Evolutionary conservation across 2,329 filamentous ascomycete species (phyloP), one percentile per base, ranked within the genome.

Genomic region (Pyrenochaeta sp.): DNA sequence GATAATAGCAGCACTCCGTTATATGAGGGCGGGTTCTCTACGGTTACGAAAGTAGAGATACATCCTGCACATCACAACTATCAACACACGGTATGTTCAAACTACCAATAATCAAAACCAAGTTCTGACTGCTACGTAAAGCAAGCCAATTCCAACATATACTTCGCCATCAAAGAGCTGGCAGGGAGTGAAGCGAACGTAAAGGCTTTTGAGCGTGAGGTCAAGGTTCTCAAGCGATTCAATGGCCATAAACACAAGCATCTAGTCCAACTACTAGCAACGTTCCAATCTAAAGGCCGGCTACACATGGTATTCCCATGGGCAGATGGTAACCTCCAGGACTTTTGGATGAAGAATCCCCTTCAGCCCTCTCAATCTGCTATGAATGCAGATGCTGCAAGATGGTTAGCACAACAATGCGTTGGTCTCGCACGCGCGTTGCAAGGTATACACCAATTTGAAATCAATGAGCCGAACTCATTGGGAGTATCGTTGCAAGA

Each of bases 241-340:
- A 50, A 54, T 34, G 28, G 25, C 2, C 46, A 59, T 27, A 27
- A 34, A 10, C 53, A 63, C 39, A 9, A 30, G 28, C 28, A 30
- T 30, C 30, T 63, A 12, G 53, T 63, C 19, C 27, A 44, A 53
- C 49, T 63, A 5, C 44, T 63, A 9, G 60, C 56, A 32, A 63
- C 57, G 2, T 63, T 50, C 27, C 24, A n/a, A 1, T 37, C 59
- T n/a, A 28, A 45, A 40, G 27, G 24, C 9, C 44, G 32, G 7
- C 32, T 58, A 19, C n/a, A 55, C 24, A 28, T 63, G 22, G 55
- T 63, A 15, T 63, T 63, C 30, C 60, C 50, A 3, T 63, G 60
- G 52, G 60, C 60, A 6, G 54, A 60, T 19, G 50, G 53, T 1
- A 60, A 63, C 27, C 37, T 59, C 19, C 28, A 32, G 30, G 43